phyloP scores from a whole-genome alignment of 1,284 basidiomycete species.

The Sporisorium graminicola region DNA sequence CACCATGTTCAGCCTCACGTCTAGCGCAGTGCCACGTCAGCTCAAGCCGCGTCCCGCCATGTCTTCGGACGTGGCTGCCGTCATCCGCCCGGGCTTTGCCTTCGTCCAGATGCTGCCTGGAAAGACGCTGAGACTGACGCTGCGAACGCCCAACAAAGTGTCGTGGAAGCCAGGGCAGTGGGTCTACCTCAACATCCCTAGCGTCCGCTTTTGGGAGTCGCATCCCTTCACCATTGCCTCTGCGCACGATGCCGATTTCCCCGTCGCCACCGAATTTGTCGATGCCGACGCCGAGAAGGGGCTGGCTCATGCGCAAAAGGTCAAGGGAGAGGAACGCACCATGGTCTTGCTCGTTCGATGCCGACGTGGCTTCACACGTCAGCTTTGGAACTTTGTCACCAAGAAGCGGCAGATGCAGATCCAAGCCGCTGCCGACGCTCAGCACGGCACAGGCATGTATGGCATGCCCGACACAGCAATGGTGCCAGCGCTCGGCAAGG shows the following conservation, averaged over 20 bases:
- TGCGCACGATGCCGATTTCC: slow-evolving; percentile 74
- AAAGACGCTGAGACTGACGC: slow-evolving; percentile 79
- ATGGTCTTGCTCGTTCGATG: slow-evolving; percentile 82
- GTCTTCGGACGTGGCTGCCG: slow-evolving; percentile 58
- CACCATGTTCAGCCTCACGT: slow-evolving; percentile 37
- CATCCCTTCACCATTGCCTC: slow-evolving; percentile 87
- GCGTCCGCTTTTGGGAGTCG: slow-evolving; percentile 77
- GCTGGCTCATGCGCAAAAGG: slow-evolving; percentile 67
- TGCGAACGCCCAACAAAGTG: slow-evolving; percentile 74
- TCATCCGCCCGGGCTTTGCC: slow-evolving; percentile 75
- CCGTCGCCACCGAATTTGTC: slow-evolving; percentile 49
- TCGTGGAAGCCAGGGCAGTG: slow-evolving; percentile 84
- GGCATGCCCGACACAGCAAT: slow-evolving; percentile 55
- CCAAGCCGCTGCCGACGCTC: slow-evolving; percentile 53
- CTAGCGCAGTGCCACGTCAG: slow-evolving; percentile 22
- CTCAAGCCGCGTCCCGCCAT: slow-evolving; percentile 56
- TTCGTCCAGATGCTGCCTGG: slow-evolving; percentile 84
- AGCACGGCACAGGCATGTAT: slow-evolving; percentile 25
- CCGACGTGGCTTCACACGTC: slow-evolving; percentile 80
- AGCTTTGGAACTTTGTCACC: slow-evolving; percentile 76
- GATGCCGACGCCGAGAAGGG: slow-evolving; percentile 51
- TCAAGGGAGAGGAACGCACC: slow-evolving; percentile 71
- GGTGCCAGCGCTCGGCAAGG: slow-evolving; percentile 53
- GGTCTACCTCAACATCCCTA: slow-evolving; percentile 80
- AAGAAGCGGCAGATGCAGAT: slow-evolving; percentile 57